A percentile compares a stretch with the other conserved stretches of the same genome.
These are phyloP conservation scores for Pyrus hybrid DNA, from an alignment of 331 rosid genomes.

Conservation along the genomic window DNA sequence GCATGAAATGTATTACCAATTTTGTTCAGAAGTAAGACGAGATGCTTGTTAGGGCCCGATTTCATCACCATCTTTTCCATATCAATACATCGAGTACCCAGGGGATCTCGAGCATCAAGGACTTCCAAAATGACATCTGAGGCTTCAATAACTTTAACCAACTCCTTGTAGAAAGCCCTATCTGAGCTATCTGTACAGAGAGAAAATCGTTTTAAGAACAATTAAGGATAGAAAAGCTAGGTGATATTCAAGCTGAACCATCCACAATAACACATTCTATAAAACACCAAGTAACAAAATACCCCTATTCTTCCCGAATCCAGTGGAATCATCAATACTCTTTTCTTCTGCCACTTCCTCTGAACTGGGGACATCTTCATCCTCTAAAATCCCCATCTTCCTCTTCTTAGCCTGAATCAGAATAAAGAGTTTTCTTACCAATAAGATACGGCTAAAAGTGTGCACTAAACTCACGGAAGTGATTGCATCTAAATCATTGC, in stretches of 20 bases:
- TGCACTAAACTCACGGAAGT: not conserved
- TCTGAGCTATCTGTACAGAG: conserved; percentile 45
- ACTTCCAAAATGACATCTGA: conserved; percentile 95
- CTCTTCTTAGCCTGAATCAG: conserved; percentile 75
- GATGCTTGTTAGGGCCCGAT: conserved; percentile 68
- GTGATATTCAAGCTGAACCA: not conserved
- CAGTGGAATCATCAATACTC: conserved; percentile 10
- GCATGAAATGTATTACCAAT: conserved; percentile 44
- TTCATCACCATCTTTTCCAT: conserved; percentile 87
- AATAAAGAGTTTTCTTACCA: not conserved
- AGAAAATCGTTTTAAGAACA: not conserved
- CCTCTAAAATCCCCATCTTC: conserved; percentile 65
- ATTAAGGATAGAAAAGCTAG: not conserved
- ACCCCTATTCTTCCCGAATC: conserved; percentile 42
- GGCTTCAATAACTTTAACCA: conserved; percentile 75
- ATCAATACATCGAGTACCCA: conserved; percentile 80
- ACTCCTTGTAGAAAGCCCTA: conserved; percentile 79
- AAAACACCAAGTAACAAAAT: conserved; percentile 3
- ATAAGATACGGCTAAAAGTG: not conserved
- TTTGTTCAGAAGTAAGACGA: conserved; percentile 83
- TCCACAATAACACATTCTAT: not conserved
- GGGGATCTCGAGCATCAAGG: conserved; percentile 94
- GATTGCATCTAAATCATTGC: not conserved
- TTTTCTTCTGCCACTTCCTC: conserved; percentile 22
- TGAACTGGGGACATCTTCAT: conserved; percentile 25